These are phyloP conservation scores for Trichoderma gamsii DNA, from an alignment of 495 filamentous ascomycete genomes.

Conservation along the genomic window DNA sequence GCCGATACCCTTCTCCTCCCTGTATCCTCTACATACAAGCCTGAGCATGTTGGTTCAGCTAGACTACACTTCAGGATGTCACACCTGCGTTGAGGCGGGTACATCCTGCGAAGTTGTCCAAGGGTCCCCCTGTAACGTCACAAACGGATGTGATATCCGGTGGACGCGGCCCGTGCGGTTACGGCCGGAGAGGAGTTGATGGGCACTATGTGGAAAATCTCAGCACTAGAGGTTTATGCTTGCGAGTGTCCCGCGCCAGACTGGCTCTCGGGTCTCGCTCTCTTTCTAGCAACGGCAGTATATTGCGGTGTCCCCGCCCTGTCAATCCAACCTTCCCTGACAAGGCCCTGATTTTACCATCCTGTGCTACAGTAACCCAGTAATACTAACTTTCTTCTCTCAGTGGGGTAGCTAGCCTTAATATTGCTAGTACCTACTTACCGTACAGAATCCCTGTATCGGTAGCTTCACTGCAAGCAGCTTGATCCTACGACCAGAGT, in stretches of 20 bases:
- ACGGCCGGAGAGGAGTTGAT: background rate
- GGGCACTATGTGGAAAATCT: background rate
- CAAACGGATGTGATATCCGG: background rate
- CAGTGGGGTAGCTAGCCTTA: too few relatives aligned
- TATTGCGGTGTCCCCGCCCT: background rate
- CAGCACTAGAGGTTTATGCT: background rate
- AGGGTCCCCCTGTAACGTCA: background rate
- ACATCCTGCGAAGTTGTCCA: background rate
- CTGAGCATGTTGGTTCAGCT: background rate
- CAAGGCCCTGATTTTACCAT: too few relatives aligned
- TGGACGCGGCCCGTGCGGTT: background rate
- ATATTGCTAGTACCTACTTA: too few relatives aligned
- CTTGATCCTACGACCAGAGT: too few relatives aligned
- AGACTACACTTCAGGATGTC: background rate
- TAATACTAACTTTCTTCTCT: too few relatives aligned
- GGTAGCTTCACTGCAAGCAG: too few relatives aligned
- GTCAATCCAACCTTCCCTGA: too few relatives aligned
- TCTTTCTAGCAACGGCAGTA: background rate
- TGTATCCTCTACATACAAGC: background rate
- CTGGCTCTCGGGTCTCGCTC: background rate
- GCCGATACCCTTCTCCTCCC: background rate
- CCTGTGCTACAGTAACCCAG: too few relatives aligned
- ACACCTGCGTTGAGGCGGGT: background rate
- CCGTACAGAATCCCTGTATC: too few relatives aligned
- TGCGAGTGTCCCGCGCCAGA: background rate